A percentile compares a stretch with the other conserved stretches of the same genome.
Evolutionary conservation across 2,329 filamentous ascomycete genomes (phyloP).

Genomic region (Cercospora nicotianae): DNA sequence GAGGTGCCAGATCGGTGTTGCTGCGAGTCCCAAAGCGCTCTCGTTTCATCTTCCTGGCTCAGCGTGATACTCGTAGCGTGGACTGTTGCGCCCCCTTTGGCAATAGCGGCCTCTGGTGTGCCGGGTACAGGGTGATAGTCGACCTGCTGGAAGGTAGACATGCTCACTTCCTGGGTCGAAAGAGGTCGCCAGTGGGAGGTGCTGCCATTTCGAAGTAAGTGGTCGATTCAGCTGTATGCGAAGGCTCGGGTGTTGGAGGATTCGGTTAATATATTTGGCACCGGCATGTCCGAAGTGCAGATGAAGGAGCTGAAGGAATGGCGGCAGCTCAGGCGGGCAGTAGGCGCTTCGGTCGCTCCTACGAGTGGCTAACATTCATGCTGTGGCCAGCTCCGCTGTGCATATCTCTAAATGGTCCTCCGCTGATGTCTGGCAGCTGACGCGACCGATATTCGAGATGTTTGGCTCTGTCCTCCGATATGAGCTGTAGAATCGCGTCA

Average conservation of each 20-base stretch:
- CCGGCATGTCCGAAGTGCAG: neutral
- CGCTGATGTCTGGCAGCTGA: no score
- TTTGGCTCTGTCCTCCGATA: no score
- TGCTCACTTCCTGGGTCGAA: neutral
- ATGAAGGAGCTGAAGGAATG: neutral
- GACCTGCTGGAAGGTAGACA: neutral
- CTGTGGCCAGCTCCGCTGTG: neutral
- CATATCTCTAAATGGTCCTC: no score
- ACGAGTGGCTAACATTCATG: neutral
- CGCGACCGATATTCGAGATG: no score
- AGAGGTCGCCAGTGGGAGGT: neutral
- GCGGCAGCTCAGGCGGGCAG: neutral
- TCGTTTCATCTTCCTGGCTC: neutral
- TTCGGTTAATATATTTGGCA: neutral
- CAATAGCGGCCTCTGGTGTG: neutral
- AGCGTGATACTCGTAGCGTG: neutral
- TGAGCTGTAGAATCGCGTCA: no score
- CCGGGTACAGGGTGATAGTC: neutral
- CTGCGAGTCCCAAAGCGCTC: neutral
- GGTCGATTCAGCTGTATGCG: neutral
- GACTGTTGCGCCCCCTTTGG: neutral
- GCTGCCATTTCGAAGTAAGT: neutral
- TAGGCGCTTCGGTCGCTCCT: neutral
- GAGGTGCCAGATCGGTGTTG: neutral
- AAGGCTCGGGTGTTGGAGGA: neutral